Evolutionary conservation across 73 alveolate species (phyloP).

Genomic region (Tetrahymena malaccensis): DNA sequence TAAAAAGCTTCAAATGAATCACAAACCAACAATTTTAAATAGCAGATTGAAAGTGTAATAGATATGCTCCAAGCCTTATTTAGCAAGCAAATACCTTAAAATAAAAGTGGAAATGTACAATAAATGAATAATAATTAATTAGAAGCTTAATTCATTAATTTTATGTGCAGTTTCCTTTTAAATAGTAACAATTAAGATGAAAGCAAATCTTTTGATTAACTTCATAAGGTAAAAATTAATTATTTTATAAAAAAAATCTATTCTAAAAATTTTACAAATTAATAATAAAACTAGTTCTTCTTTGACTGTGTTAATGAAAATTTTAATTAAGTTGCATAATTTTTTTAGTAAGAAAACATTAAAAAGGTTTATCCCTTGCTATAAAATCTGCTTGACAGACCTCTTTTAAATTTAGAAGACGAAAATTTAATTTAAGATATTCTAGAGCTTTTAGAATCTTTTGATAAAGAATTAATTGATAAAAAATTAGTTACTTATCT

Average conservation of each 20-base stretch:
- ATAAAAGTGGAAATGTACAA: not conserved
- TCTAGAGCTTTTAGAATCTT: not conserved
- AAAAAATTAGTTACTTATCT: not conserved
- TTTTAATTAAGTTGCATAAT: not conserved
- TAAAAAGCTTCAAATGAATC: not conserved
- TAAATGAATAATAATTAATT: too few species aligned
- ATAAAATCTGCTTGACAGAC: not conserved
- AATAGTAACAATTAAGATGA: too few species aligned
- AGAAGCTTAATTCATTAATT: not conserved
- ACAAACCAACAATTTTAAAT: not conserved
- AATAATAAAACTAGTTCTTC: not conserved
- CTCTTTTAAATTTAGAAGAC: not conserved
- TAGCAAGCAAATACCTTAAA: not conserved
- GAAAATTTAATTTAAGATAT: not conserved
- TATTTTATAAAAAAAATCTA: too few species aligned
- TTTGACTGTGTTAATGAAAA: not conserved
- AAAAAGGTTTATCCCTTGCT: not conserved
- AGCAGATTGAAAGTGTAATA: not conserved
- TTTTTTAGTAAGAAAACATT: not conserved
- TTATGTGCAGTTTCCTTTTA: too few species aligned
- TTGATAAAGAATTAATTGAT: not conserved
- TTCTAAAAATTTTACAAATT: too few species aligned
- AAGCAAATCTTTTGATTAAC: not conserved
- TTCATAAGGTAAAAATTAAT: not conserved
- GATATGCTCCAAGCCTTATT: not conserved